phyloP scores from a whole-genome alignment of 345 rosid genomes.

The Populus davidiana region DNA sequence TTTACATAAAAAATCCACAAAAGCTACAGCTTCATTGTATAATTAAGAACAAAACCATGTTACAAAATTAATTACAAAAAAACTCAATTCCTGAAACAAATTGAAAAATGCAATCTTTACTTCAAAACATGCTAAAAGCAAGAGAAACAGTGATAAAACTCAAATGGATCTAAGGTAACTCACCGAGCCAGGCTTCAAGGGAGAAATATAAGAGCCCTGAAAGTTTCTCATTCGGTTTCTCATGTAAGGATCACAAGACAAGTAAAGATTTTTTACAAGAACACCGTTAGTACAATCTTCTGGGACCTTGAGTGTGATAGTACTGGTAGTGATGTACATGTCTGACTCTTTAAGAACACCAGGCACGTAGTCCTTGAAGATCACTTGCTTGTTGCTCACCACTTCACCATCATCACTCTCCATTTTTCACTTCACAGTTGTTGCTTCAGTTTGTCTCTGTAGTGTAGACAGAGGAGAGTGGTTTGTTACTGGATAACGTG shows the following conservation, averaged over 20 bases:
- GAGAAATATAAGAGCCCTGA: background rate
- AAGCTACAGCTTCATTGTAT: too few relatives aligned
- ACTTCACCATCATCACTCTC: background rate
- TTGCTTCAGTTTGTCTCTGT: background rate
- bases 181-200: conserved; percentile 22
- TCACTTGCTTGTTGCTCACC: conserved; percentile 16
- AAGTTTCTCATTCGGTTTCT: background rate
- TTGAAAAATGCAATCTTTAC: background rate
- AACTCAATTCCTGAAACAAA: background rate
- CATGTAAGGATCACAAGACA: conserved; percentile 33
- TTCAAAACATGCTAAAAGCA: background rate
- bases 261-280: conserved; percentile 22
- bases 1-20: too few relatives aligned
- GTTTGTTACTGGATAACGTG: too few relatives aligned
- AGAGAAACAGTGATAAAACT: background rate
- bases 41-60: too few relatives aligned
- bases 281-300: conserved; percentile 2
- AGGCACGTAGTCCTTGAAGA: conserved; percentile 9
- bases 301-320: conserved; percentile 19
- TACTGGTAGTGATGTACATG: conserved; percentile 3
- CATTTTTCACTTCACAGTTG: background rate
- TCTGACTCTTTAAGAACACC: conserved; percentile 31
- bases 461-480: too few relatives aligned
- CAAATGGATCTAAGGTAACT: background rate
- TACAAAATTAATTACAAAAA: background rate